Evolutionary conservation across 371 early-diverging fungal species (phyloP), one percentile per base, ranked within the genome.

Genomic region (Circinella minor): DNA sequence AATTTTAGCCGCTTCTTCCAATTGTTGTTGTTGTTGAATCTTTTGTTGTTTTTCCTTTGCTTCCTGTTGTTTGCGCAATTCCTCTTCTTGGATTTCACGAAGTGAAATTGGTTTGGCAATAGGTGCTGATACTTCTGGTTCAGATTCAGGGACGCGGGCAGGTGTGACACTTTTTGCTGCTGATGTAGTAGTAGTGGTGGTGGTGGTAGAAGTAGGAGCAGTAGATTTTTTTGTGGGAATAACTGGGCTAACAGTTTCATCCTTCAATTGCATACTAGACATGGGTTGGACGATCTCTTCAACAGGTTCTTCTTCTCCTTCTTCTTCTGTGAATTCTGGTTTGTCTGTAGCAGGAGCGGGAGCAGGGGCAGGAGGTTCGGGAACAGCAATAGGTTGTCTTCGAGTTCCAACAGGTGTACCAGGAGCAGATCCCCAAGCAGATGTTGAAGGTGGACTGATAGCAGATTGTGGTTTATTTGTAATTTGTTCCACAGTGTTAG

Each of bases 51-150:
- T 47, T 67, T 67, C 55, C 47, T 72, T 75, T n/a, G 62, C 74
- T 70, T 82, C 78, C 43, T 82, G 74, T 36, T 82, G 81, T 62
- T 79, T 81, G 27, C 77, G 69, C 57, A 81, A 36, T 43, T 85
- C 85, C 60, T 85, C 85, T 60, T 76, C 80, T 62, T 85, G 85
- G 63, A 85, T 85, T 37, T 85, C 85, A 38, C 81, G 76, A 37
- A 85, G 66, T 14, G 85, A 85, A 11, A 81, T 74, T 48, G 79
- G 75, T 55, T 75, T 78, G 3, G 62, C 62, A 63, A 20, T 20
- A 27, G 65, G 15, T 54, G 47, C 20, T 18, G 49, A 10, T 36
- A 36, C 64, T 11, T 47, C 34, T 15, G 43, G 20, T 14, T 36
- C 47, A 47, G 39, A 27, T 43, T 43, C 43, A 43, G 43, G 3